Evolutionary conservation across 2,329 filamentous ascomycete species (phyloP), one percentile per base, ranked within the genome.

Genomic region (Pseudocercospora cruenta): DNA sequence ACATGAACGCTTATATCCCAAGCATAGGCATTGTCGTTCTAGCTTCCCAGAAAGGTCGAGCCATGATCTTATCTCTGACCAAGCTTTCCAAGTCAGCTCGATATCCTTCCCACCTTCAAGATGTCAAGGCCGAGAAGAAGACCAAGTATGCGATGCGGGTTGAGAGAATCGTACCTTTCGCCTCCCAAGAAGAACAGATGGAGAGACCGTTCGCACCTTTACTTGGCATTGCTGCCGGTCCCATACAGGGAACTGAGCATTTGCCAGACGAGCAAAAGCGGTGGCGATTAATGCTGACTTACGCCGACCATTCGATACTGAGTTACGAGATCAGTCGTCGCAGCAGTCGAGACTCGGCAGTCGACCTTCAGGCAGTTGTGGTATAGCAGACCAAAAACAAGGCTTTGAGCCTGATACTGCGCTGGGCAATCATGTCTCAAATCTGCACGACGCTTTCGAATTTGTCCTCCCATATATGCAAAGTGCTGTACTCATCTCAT

Each of bases 221-320:
- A 59, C 81, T 90, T 55, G 91, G 91, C 0, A 82, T 94, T 63
- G 90, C 91, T 0, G 83, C 90, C 1, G 86, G 86, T 1, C 90
- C 88, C 0, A 78, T 91, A 6, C 89, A 88, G 60, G 83, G 81
- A 0, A 77, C 75, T 65, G 69, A 78, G 60, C 73, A 75, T 45
- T 43, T 67, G 33, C 62, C 54, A 14, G 72, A 71, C 53, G 70
- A 64, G 72, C 77, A 81, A 66, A 81, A 82, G 69, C 82, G 86
- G 64, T 93, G 89, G 83, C 81, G 90, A 65, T 70, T 94, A 64
- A 85, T 94, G 75, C 78, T 94, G 77, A 88, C 91, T 75, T 94
- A 90, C 75, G 84, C 85, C 65, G 88, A 93, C 77, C 88, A 91
- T 72, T 85, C 86, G 1, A 84, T 94, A 28, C 74, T 92, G 69